Evolutionary conservation across 2,329 filamentous ascomycete genomes (phyloP).

Genomic region (Colletotrichum tropicale): DNA sequence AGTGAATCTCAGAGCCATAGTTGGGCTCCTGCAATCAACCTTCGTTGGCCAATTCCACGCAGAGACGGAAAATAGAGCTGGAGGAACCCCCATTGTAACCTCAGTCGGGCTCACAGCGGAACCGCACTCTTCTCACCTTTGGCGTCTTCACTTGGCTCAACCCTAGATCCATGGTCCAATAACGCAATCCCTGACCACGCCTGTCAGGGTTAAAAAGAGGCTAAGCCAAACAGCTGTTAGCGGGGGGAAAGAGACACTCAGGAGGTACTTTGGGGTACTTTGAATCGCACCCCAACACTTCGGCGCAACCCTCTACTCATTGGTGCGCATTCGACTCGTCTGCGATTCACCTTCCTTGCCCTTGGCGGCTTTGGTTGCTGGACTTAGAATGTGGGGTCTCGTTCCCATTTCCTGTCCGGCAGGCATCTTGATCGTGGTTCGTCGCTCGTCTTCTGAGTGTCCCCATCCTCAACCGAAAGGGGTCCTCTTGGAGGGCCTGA

Average conservation of each 20-base stretch:
- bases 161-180: constrained; percentile 13
- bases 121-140: neutral
- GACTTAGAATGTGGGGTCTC: neutral
- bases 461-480: constrained; percentile 11
- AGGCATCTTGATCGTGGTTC: constrained; percentile 12
- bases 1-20: neutral
- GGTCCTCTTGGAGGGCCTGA: constrained; percentile 1
- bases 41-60: neutral
- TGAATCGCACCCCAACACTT: neutral
- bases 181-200: constrained; percentile 6
- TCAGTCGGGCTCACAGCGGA: neutral
- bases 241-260: neutral
- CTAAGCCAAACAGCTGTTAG: constrained; percentile 1
- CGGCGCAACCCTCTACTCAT: constrained; percentile 10
- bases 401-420: neutral
- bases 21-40: neutral
- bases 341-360: constrained; percentile 16
- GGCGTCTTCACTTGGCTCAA: neutral
- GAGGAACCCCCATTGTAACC: neutral
- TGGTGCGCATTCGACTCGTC: constrained; percentile 16
- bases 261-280: constrained; percentile 5
- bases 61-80: neutral
- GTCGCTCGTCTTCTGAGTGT: neutral
- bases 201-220: neutral
- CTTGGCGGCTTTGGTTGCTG: neutral